Evolutionary conservation across 129 eudicot genomes (phyloP).

Genomic region (Flaveria bidentis): DNA sequence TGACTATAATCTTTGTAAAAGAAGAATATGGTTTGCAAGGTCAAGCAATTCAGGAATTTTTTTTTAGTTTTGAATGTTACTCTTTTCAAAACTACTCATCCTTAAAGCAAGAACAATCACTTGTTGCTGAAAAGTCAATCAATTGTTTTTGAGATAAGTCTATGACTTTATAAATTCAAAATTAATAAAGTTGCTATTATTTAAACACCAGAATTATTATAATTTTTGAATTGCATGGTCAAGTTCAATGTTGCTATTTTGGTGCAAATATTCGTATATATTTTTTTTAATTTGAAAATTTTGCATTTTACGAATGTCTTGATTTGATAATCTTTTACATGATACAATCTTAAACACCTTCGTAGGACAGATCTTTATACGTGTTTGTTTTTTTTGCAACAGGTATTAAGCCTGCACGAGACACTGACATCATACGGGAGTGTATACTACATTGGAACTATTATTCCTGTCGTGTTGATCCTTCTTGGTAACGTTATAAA

Average conservation of each 20-base stretch:
- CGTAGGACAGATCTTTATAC: not conserved
- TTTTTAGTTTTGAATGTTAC: not conserved
- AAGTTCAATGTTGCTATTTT: not conserved
- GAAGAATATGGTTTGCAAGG: not conserved
- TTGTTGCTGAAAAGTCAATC: no score
- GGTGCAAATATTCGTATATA: not conserved
- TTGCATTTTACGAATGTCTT: no score
- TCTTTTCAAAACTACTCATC: not conserved
- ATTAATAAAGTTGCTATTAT: not conserved
- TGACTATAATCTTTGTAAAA: not conserved
- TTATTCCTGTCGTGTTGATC: constrained; percentile 32
- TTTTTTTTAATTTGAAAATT: not conserved
- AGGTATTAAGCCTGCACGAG: constrained; percentile 41
- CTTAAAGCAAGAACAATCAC: not conserved
- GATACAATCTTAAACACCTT: not conserved
- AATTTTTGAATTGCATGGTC: not conserved
- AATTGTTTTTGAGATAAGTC: not conserved
- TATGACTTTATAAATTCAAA: not conserved
- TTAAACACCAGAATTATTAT: not conserved
- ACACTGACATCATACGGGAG: constrained; percentile 40
- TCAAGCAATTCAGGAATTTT: not conserved
- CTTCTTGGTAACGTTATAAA: constrained; percentile 59
- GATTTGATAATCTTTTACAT: not conserved
- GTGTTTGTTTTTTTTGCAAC: constrained; percentile 12
- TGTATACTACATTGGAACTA: constrained; percentile 38